phyloP scores from a whole-genome alignment of 805 yeast genomes.

The Kuraishia cidri region DNA sequence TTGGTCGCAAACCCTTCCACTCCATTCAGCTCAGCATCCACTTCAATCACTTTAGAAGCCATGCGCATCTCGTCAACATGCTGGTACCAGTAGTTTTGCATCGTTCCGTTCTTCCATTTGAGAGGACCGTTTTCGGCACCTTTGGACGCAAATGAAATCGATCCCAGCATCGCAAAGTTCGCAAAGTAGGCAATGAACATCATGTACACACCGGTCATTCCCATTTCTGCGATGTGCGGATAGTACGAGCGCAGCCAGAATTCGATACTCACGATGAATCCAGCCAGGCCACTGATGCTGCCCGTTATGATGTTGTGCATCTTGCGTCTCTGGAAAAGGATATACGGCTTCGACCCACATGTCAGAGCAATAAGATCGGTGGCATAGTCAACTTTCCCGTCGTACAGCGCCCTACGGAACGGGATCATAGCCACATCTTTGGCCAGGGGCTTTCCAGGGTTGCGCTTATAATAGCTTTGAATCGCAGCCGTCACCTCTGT shows the following conservation, averaged over 20 bases:
- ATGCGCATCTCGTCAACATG: conserved; percentile 64
- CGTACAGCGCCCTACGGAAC: conserved; percentile 46
- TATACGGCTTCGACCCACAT: conserved; percentile 46
- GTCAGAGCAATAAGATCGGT: conserved; percentile 51
- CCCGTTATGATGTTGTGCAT: conserved; percentile 10
- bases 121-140: conserved; percentile 42
- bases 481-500: conserved; percentile 14
- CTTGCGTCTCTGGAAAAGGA: conserved; percentile 20
- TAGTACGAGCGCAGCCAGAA: background rate
- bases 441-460: conserved; percentile 17
- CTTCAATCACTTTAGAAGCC: conserved; percentile 55
- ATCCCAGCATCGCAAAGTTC: conserved; percentile 36
- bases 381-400: conserved; percentile 50
- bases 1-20: conserved; percentile 27
- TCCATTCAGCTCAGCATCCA: conserved; percentile 48
- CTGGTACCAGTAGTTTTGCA: conserved; percentile 52
- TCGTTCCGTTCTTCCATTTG: conserved; percentile 58
- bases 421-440: conserved; percentile 47
- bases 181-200: conserved; percentile 40
- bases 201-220: conserved; percentile 30
- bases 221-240: conserved; percentile 12
- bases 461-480: conserved; percentile 14
- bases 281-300: too few relatives aligned
- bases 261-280: background rate
- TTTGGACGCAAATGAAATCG: conserved; percentile 32